These are phyloP conservation scores for Suillus sp. DNA, from an alignment of 768 basidiomycete genomes.

Conservation along the genomic window DNA sequence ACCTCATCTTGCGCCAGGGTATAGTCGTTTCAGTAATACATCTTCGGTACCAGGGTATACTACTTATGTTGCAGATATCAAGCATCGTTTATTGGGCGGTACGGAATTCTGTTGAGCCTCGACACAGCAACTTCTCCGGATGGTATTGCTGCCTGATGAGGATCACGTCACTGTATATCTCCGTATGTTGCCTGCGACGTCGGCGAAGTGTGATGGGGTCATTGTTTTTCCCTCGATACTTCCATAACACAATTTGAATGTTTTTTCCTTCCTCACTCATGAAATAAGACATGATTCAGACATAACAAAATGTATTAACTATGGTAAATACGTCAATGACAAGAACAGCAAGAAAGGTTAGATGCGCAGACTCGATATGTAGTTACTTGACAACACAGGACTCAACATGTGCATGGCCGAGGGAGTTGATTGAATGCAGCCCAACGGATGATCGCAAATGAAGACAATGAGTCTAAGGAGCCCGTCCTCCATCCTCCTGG, in stretches of 20 bases:
- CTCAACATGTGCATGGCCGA: not conserved
- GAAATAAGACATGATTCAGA: too few species aligned
- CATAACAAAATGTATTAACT: not conserved
- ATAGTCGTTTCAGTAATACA: not conserved
- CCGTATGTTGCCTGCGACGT: too few species aligned
- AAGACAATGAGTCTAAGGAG: not conserved
- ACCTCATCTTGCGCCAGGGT: not conserved
- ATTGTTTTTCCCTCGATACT: too few species aligned
- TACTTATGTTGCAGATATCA: not conserved
- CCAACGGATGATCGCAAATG: not conserved
- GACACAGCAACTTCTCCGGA: too few species aligned
- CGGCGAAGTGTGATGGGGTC: too few species aligned
- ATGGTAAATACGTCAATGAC: not conserved
- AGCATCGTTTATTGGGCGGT: not conserved
- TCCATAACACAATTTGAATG: too few species aligned
- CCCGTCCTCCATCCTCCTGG: not conserved
- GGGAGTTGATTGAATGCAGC: not conserved
- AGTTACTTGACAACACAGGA: too few species aligned
- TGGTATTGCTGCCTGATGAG: not conserved
- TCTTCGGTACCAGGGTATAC: not conserved
- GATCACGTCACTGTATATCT: too few species aligned
- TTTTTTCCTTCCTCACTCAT: too few species aligned
- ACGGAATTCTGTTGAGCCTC: too few species aligned
- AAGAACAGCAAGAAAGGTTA: not conserved
- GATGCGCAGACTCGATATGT: conserved; percentile 14